Percentiles rank a stretch among this genome's conserved stretches.
phyloP scores from a whole-genome alignment of 257 asterid species.

The Plectranthus barbatus region DNA sequence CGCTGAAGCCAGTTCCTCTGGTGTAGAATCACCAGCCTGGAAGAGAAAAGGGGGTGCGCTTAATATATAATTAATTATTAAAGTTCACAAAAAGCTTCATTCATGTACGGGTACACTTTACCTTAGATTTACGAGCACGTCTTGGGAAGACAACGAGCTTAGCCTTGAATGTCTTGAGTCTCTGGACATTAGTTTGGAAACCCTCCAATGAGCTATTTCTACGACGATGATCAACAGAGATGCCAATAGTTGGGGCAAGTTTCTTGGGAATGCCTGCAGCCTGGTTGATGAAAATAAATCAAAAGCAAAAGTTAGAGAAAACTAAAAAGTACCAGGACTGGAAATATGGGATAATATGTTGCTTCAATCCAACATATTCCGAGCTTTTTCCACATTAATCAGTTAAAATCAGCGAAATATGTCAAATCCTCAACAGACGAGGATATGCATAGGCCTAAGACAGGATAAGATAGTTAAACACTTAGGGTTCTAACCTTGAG shows the following conservation, averaged over 20 bases:
- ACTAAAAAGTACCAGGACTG: neutral
- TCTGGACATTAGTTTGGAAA: constrained; percentile 57
- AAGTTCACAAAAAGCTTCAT: neutral
- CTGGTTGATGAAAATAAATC: constrained; percentile 17
- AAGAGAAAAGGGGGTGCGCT: neutral
- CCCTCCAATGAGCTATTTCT: constrained; percentile 69
- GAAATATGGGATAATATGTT: neutral
- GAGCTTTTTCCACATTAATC: neutral
- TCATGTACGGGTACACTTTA: neutral
- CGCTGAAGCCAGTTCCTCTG: constrained; percentile 63
- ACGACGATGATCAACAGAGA: constrained; percentile 67
- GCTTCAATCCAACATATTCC: neutral
- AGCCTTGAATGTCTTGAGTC: constrained; percentile 47
- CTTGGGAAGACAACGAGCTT: constrained; percentile 46
- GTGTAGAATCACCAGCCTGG: constrained; percentile 55
- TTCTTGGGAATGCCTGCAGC: constrained; percentile 71
- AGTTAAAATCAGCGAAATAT: too few relatives aligned
- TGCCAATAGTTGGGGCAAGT: constrained; percentile 70
- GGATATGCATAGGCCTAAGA: neutral
- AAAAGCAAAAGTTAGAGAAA: neutral
- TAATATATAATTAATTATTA: neutral
- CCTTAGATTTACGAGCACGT: constrained; percentile 54
- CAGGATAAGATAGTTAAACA: neutral
- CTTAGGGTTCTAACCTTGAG: constrained; percentile 64
- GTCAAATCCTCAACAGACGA: neutral